Evolutionary conservation across 257 asterid species (phyloP).

Genomic region (Solanum microdontum): DNA sequence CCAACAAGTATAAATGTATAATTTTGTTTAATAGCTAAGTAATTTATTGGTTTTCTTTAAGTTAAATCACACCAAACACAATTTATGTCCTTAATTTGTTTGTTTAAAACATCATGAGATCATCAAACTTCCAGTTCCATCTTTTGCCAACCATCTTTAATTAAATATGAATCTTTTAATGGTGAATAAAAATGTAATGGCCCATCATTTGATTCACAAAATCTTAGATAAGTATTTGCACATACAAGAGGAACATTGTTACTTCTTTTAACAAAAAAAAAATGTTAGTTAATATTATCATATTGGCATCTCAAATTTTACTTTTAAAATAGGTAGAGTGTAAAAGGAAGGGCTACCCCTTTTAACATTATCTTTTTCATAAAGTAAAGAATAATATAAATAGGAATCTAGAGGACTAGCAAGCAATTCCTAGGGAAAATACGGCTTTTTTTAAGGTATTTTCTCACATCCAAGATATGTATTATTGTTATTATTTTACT

Average conservation of each 20-base stretch:
- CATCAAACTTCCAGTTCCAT: not conserved
- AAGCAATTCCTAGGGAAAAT: not conserved
- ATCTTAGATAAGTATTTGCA: not conserved
- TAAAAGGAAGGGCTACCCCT: not conserved
- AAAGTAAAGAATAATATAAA: not conserved
- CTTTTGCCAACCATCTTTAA: not conserved
- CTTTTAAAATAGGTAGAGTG: not conserved
- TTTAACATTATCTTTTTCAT: not conserved
- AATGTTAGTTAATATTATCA: not conserved
- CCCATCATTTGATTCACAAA: conserved; percentile 2
- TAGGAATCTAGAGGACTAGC: not conserved
- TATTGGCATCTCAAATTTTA: not conserved
- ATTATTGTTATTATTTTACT: not conserved
- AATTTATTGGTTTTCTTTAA: not conserved
- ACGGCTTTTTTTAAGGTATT: not conserved
- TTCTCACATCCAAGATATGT: not conserved
- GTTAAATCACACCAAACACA: not conserved
- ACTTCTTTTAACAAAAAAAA: not conserved
- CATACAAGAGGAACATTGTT: not conserved
- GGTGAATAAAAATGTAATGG: not conserved
- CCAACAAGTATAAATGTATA: not conserved
- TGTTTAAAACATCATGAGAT: not conserved
- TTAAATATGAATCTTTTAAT: not conserved
- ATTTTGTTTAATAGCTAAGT: not conserved
- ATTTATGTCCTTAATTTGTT: not conserved